Evolutionary conservation across 225 moss, liverwort and hornwort genomes (phyloP).

Genomic region (Sphagnum tenellum): DNA sequence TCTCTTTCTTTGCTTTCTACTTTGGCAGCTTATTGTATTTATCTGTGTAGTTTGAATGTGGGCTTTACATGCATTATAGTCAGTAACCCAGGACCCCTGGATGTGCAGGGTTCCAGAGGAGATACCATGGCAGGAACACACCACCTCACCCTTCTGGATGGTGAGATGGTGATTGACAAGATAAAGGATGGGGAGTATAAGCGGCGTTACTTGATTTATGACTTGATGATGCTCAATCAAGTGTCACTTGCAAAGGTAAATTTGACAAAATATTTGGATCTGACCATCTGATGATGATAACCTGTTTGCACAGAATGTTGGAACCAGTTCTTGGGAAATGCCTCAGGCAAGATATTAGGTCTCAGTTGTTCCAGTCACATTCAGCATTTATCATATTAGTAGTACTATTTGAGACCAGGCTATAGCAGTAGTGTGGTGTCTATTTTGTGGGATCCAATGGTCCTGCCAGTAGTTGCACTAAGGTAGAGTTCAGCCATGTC

Average conservation of each 20-base stretch:
- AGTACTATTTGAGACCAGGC: no score
- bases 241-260: constrained; percentile 51
- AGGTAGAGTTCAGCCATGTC: no score
- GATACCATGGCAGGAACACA: constrained; percentile 44
- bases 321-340: no score
- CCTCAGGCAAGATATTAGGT: no score
- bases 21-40: not conserved
- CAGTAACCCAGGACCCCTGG: no score
- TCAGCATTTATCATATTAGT: no score
- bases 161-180: constrained; percentile 97
- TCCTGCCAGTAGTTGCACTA: no score
- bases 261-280: not conserved
- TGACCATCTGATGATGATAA: not conserved
- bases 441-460: no score
- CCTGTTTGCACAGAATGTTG: not conserved
- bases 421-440: no score
- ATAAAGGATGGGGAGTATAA: constrained; percentile 58
- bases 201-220: constrained; percentile 88
- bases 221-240: constrained; percentile 86
- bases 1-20: not conserved
- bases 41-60: not conserved
- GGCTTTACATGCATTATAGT: no score
- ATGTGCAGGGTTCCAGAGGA: constrained; percentile 30
- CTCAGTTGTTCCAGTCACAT: no score
- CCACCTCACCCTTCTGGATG: constrained; percentile 89